Conservation (phyloP, 331 rosid genomes). For the Stylosanthes scabra region DNA sequence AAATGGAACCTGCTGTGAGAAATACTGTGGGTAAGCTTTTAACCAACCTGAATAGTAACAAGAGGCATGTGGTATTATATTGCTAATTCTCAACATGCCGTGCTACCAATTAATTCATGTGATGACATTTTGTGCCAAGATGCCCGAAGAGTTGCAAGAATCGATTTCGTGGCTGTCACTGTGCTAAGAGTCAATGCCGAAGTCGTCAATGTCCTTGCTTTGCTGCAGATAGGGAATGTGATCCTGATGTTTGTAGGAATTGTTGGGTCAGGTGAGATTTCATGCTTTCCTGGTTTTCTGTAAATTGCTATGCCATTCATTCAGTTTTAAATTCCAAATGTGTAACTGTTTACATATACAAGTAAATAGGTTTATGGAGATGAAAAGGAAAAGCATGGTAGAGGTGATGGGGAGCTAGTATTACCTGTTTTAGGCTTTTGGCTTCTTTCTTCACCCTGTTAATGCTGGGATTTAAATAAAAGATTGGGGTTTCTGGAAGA, state of each 20-base stretch:
- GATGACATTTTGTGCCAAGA: conserved; percentile 43
- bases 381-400: conserved; percentile 1
- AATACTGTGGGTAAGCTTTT: conserved; percentile 94
- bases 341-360: conserved; percentile 4
- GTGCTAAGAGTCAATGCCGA: conserved; percentile 99
- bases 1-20: conserved; percentile 98
- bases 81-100: conserved; percentile 17
- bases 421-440: conserved; percentile 2
- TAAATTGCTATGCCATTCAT: conserved; percentile 20
- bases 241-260: conserved; percentile 97
- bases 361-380: conserved; percentile 15
- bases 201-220: conserved; percentile 99
- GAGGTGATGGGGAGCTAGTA: conserved; percentile 6
- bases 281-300: background rate
- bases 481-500: background rate
- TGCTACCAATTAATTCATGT: conserved; percentile 24
- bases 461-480: conserved; percentile 7
- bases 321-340: conserved; percentile 5
- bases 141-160: conserved; percentile 98
- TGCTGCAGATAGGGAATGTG: conserved; percentile 99
- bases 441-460: background rate
- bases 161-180: conserved; percentile 96
- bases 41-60: conserved; percentile 1
- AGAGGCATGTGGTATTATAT: conserved; percentile 16
- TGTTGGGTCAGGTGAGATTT: conserved; percentile 95